Evolutionary conservation across 192 early-diverging fungal genomes (phyloP).

Genomic region (Coemansia sp.): DNA sequence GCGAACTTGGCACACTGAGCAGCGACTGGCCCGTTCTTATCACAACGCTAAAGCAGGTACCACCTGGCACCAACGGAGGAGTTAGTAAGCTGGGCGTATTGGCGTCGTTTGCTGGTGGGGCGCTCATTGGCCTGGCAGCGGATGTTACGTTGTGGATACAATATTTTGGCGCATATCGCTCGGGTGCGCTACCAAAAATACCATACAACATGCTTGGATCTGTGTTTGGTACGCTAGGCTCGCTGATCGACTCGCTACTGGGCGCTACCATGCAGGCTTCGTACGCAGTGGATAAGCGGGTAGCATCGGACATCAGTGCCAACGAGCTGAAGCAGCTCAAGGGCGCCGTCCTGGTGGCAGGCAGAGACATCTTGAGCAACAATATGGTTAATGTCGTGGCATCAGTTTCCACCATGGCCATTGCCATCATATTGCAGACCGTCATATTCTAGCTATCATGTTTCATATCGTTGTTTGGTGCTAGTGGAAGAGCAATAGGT

Average conservation of each 20-base stretch:
- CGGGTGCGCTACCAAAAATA: constrained; percentile 31
- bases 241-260: constrained; percentile 78
- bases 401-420: constrained; percentile 30
- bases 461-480: not conserved
- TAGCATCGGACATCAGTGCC: constrained; percentile 59
- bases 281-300: constrained; percentile 62
- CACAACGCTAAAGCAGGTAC: constrained; percentile 76
- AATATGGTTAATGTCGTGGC: constrained; percentile 63
- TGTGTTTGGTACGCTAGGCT: constrained; percentile 72
- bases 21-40: constrained; percentile 76
- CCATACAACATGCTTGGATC: constrained; percentile 60
- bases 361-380: constrained; percentile 74
- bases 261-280: constrained; percentile 78
- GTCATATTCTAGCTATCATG: constrained; percentile 3
- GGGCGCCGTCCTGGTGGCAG: constrained; percentile 62
- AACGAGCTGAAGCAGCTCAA: constrained; percentile 50
- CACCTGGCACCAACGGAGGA: constrained; percentile 91
- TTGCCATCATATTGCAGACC: constrained; percentile 14
- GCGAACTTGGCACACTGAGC: constrained; percentile 85
- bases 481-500: not conserved
- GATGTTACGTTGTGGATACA: constrained; percentile 59
- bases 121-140: constrained; percentile 66
- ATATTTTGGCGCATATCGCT: constrained; percentile 41
- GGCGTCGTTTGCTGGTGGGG: constrained; percentile 77
- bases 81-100: constrained; percentile 71